Evolutionary conservation across 306 rosid species (phyloP).

Genomic region (Carpinus viminea): DNA sequence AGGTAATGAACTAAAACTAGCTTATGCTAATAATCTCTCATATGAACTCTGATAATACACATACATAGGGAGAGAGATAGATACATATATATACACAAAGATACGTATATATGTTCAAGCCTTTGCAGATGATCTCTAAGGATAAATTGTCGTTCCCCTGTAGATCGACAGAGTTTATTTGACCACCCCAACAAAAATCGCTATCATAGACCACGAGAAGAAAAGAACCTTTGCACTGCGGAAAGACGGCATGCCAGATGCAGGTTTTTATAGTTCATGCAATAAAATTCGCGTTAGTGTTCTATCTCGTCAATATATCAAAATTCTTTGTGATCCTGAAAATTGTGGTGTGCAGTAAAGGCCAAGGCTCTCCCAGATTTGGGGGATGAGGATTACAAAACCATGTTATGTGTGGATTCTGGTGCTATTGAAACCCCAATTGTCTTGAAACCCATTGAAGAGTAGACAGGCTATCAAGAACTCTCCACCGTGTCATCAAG

Average conservation of each 20-base stretch:
- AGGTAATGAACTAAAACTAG: neutral
- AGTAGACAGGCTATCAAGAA: constrained; percentile 78
- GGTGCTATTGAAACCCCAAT: constrained; percentile 62
- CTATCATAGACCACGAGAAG: constrained; percentile 82
- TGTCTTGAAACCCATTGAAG: constrained; percentile 64
- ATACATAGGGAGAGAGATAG: neutral
- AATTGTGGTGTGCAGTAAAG: constrained; percentile 45
- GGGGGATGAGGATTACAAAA: constrained; percentile 70
- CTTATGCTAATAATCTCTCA: neutral
- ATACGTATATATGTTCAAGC: too few species aligned
- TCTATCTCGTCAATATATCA: neutral
- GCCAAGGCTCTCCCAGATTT: constrained; percentile 61
- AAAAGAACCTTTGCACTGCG: constrained; percentile 69
- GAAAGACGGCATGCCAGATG: constrained; percentile 66
- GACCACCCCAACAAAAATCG: constrained; percentile 60
- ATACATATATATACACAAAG: too few species aligned
- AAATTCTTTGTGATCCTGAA: neutral
- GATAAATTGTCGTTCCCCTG: constrained; percentile 13
- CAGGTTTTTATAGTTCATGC: constrained; percentile 43
- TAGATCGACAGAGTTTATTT: constrained; percentile 69
- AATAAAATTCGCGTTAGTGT: neutral
- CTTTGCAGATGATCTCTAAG: constrained; percentile 14
- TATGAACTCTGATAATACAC: neutral
- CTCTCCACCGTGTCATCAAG: constrained; percentile 71
- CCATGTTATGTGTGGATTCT: constrained; percentile 67